Evolutionary conservation across 352 stramenopile genomes (phyloP).

Genomic region (Globisporangium spinosum): DNA sequence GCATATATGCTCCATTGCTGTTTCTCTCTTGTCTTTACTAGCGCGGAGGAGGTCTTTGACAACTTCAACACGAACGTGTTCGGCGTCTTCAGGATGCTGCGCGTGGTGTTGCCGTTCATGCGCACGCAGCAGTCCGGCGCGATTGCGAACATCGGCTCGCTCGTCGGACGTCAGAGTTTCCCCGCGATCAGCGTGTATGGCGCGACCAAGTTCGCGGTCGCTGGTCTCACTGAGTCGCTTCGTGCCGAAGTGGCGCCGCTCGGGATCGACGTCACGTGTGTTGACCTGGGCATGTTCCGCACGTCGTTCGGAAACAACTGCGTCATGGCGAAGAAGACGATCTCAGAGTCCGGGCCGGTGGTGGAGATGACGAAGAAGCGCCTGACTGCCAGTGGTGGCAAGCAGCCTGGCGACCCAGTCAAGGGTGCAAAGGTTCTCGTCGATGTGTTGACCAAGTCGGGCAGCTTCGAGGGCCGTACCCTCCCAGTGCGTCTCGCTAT

Average conservation of each 20-base stretch:
- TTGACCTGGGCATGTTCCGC: slow-evolving; percentile 38
- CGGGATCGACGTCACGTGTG: slow-evolving; percentile 37
- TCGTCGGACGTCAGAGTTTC: slow-evolving; percentile 27
- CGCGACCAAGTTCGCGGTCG: slow-evolving; percentile 42
- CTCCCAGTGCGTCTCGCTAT: slow-evolving; percentile 13
- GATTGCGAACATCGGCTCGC: slow-evolving; percentile 43
- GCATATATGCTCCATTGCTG: no score
- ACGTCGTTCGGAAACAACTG: slow-evolving; percentile 28
- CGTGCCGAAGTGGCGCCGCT: slow-evolving; percentile 31
- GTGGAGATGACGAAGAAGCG: slow-evolving; percentile 23
- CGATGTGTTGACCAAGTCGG: slow-evolving; percentile 18
- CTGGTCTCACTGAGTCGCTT: slow-evolving; percentile 29
- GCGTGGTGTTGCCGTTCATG: slow-evolving; percentile 39
- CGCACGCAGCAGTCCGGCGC: slow-evolving; percentile 28
- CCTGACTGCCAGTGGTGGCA: slow-evolving; percentile 2
- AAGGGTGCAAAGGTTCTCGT: slow-evolving; percentile 13
- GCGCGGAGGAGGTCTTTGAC: slow-evolving; percentile 30
- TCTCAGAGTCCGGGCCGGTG: slow-evolving; percentile 22
- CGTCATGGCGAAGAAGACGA: slow-evolving; percentile 20
- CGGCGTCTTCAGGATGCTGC: slow-evolving; percentile 30
- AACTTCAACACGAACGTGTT: slow-evolving; percentile 51
- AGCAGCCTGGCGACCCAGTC: slow-evolving; percentile 15
- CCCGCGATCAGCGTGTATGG: slow-evolving; percentile 33
- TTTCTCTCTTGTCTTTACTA: slow-evolving; percentile 1
- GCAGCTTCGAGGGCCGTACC: slow-evolving; percentile 3